Evolutionary conservation across 2,329 filamentous ascomycete genomes (phyloP).

Genomic region (Paraconiothyrium brasiliense): DNA sequence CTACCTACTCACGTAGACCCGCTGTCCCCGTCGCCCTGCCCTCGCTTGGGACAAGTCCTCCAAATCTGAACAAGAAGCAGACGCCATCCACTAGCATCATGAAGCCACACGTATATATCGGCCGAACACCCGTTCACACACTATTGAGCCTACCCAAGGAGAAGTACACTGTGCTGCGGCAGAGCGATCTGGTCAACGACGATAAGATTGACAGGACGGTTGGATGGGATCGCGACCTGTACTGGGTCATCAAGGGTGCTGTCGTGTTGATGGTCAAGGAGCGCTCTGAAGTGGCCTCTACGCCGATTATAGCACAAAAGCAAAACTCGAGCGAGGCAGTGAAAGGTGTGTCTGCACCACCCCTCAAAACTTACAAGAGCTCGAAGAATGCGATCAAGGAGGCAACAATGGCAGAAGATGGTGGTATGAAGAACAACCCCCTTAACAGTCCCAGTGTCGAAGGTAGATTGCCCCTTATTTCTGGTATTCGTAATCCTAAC

Average conservation of each 20-base stretch:
- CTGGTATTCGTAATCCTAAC: neutral
- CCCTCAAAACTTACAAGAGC: neutral
- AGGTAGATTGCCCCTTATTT: neutral
- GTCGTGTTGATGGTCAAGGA: neutral
- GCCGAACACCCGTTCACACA: neutral
- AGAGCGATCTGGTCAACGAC: neutral
- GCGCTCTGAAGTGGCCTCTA: neutral
- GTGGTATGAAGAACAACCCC: neutral
- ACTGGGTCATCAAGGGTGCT: neutral
- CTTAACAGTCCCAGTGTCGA: conserved; percentile 2
- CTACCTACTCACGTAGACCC: neutral
- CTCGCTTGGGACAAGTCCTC: neutral
- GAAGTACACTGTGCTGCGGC: neutral
- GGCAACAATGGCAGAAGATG: neutral
- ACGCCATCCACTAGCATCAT: neutral
- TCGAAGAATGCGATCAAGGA: neutral
- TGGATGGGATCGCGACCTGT: neutral
- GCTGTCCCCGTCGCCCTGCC: neutral
- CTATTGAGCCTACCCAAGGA: neutral
- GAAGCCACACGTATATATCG: neutral
- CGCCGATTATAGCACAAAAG: neutral
- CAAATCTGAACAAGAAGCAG: neutral
- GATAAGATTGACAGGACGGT: neutral
- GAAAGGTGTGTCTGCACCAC: neutral
- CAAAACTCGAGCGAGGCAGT: neutral